Base-by-base conservation (phyloP, 2,329 filamentous ascomycete species). In the Akanthomyces muscarius region DNA sequence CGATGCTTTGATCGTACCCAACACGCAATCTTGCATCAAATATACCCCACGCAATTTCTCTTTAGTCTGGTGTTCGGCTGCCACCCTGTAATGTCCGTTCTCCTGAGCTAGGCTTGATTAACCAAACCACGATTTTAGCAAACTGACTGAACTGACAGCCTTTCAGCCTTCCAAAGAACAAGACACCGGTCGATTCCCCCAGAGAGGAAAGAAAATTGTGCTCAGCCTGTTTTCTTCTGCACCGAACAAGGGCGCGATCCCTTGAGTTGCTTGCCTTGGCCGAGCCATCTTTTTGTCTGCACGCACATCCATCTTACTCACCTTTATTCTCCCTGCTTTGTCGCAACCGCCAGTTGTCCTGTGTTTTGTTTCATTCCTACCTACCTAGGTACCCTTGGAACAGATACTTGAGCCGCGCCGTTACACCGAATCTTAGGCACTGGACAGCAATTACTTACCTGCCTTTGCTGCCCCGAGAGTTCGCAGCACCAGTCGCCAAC, bases 21-120 rank as follows among this genome's bases (percentile, higher is more conserved):
- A 47, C 28, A 59, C 33, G 51, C 51, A 53, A 45, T 42, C 48
- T 53, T 52, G 48, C 58, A 61, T 61, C 58, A 61, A 61, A 33
- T 45, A 45, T 41, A 52, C 47, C 58, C 58, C 58, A 61, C 58
- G 58, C 58, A 61, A 61, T 61, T 25, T 60, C 57, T n/a, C 45
- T 30, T n/a, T 53, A 14, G 51, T 30, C 48, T 36, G 25, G 25
- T 51, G 13, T 18, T 51, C 11, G 13, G 30, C 33, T 51, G 30
- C 30, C 42, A 57, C 30, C 47, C 55, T 58, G 55, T 58, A 58
- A 48, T 48, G 44, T 47, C 30, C 30, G 45, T 59, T 50, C 45
- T 59, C 23, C 56, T 59, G 45, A 59, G 47, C 45, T 51, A 50
- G 45, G 33, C 55, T 28, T 14, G 5, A 23, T 45, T 36, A 18